Evolutionary conservation across 768 basidiomycete species (phyloP), one percentile per base, ranked within the genome.

Genomic region (Rhizopogon vesiculosus): DNA sequence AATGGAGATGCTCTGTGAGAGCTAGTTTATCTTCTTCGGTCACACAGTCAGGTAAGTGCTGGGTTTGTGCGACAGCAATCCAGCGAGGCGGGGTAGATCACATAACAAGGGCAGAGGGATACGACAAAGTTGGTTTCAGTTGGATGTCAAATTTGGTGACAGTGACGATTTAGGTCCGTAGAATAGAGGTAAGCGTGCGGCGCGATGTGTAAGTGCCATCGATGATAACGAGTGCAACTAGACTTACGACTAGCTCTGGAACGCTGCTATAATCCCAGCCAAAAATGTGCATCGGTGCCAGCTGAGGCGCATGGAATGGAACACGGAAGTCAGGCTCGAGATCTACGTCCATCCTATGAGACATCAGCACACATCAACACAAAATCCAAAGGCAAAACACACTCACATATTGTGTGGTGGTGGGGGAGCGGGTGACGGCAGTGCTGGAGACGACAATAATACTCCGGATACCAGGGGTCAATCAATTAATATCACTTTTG

Each of bases 291-390:
- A 62, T 50, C 12, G 68, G 68, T 0, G 68, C 69, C 19, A 69
- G 67, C 51, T 66, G 67, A 16, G 62, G 53, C 7, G 63, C 65
- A 45, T 69, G 68, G 7, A 67, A 71, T 19, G 67, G 69, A 39
- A 69, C 57, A 13, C 25, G 65, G 44, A 69, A 69, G 35, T 45
- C 43, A 48, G 31, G 33, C 18, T 48, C 46, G 10, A 56, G 25
- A 31, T 59, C 65, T 40, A 58, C 49, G 52, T 61, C 63, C 61
- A 69, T 65, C 41, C 31, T 53, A 6, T 22, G 29, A 33, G 12
- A 10, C 8, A 53, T 53, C 22, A 49, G 52, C n/a, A 18, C 13
- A 12, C 8, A 45, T 18, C 45, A 45, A 33, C 31, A 8, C 8
- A 28, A 31, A 12, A 18, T n/a, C n/a, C 18, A 25, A 25, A 25